phyloP scores from a whole-genome alignment of 2,329 filamentous ascomycete genomes.

The Talaromyces atroroseus region DNA sequence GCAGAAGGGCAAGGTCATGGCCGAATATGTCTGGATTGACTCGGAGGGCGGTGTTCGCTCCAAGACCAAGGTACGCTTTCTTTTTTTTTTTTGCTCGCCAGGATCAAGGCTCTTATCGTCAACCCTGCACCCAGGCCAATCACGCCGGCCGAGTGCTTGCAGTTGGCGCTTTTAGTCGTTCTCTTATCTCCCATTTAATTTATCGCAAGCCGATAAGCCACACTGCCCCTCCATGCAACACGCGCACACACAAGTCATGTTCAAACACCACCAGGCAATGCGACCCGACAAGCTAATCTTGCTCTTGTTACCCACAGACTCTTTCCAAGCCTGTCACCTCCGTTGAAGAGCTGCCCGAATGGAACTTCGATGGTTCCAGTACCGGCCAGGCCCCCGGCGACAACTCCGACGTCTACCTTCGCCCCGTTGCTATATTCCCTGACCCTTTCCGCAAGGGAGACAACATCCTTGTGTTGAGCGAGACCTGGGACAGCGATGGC shows the following conservation, averaged over 20 bases:
- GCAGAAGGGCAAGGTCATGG: conserved; percentile 83
- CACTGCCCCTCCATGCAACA: not conserved
- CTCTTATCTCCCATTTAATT: conserved; percentile 7
- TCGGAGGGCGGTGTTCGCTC: conserved; percentile 75
- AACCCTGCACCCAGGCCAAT: conserved; percentile 14
- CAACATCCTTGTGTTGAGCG: conserved; percentile 90
- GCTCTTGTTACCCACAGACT: conserved; percentile 46
- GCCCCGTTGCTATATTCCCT: conserved; percentile 80
- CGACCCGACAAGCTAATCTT: not conserved
- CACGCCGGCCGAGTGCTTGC: not conserved
- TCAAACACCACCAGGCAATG: not conserved
- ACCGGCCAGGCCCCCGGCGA: conserved; percentile 88
- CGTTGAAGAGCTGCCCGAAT: conserved; percentile 65
- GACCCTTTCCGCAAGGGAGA: conserved; percentile 84
- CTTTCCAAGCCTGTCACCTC: conserved; percentile 53
- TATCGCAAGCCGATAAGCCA: conserved; percentile 18
- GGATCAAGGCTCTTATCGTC: conserved; percentile 50
- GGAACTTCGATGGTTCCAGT: conserved; percentile 85
- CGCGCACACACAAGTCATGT: not conserved
- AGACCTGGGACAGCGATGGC: conserved; percentile 92
- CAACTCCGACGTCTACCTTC: conserved; percentile 96
- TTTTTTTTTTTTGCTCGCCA: conserved; percentile 25
- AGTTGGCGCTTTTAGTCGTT: not conserved
- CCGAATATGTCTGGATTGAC: conserved; percentile 97
- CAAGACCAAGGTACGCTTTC: conserved; percentile 95